phyloP scores from a whole-genome alignment of 345 rosid genomes.

The Sisymbrium altissimum region DNA sequence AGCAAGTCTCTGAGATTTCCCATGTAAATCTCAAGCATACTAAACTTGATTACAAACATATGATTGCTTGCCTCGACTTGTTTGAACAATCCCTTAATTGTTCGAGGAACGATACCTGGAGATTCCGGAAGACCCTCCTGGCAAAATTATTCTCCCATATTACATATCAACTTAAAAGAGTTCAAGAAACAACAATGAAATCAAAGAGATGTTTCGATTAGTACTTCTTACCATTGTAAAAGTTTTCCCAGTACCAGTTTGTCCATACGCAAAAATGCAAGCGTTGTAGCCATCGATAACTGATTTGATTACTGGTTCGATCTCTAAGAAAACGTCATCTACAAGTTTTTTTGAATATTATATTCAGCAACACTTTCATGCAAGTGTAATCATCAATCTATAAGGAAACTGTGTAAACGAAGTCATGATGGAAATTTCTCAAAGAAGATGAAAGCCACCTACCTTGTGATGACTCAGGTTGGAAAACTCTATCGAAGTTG shows the following conservation, averaged over 20 bases:
- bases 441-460: neutral
- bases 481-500: conserved; percentile 64
- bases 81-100: conserved; percentile 54
- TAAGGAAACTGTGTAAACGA: neutral
- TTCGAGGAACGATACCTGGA: conserved; percentile 65
- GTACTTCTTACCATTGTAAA: conserved; percentile 82
- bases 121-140: conserved; percentile 67
- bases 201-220: neutral
- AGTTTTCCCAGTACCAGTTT: conserved; percentile 87
- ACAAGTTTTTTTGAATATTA: conserved; percentile 24
- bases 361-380: conserved; percentile 12
- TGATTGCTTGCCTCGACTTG: conserved; percentile 57
- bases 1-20: conserved; percentile 79
- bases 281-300: conserved; percentile 84
- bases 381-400: neutral
- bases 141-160: neutral
- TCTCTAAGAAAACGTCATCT: conserved; percentile 78
- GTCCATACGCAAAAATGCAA: conserved; percentile 78
- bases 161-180: neutral
- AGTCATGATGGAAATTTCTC: neutral
- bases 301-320: conserved; percentile 74
- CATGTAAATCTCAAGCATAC: conserved; percentile 87
- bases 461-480: conserved; percentile 73
- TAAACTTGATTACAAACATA: conserved; percentile 49
- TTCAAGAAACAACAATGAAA: neutral